Base-by-base conservation (phyloP, 164 flowering plant genomes). In the Tetracentron sinense region DNA sequence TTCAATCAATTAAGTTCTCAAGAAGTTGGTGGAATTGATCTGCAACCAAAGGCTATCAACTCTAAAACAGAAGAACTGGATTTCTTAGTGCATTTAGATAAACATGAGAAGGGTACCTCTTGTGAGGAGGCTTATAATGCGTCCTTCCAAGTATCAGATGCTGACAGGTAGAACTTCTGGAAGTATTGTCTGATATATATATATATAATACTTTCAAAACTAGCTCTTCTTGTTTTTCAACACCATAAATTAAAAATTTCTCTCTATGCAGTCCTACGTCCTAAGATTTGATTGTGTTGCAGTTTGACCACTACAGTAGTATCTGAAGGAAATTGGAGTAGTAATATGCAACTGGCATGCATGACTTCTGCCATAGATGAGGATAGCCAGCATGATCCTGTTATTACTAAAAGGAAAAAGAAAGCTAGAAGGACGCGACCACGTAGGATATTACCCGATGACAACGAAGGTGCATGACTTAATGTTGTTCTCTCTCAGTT, bases 381-480 rank as follows among this genome's bases (percentile, higher is more conserved):
- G 56, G 83, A 62, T 26, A 29, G 31, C 44, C 52, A 48, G 27
- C 49, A 57, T 20, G 52, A 58, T 25, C 42, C 44, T 62, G 14
- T n/a, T 25, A 2, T 62, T 46, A 28, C 11, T 26, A 81, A 78
- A 69, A 66, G 29, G 68, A 83, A 78, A 72, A 86, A 77, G 83
- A 86, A 76, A 79, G 69, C 38, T 35, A 79, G 80, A 61, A 79
- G 69, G 75, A 51, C 2, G 27, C 72, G 73, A 31, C 50, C 60
- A 2, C 65, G 38, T 25, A 62, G 69, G 65, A 79, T 54, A 30
- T n/a, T 22, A 27, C 60, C 69, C 35, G 28, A 30, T 61, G 74
- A 58, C 25, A 48, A 48, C 4, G 48, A 57, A 61, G 78, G 78
- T 75, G 35, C 10, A 28, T 46, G 5, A 38, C 56, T 42, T 63